phyloP scores from a whole-genome alignment of 2,329 filamentous ascomycete genomes.

The Pseudodiploospora longispora region DNA sequence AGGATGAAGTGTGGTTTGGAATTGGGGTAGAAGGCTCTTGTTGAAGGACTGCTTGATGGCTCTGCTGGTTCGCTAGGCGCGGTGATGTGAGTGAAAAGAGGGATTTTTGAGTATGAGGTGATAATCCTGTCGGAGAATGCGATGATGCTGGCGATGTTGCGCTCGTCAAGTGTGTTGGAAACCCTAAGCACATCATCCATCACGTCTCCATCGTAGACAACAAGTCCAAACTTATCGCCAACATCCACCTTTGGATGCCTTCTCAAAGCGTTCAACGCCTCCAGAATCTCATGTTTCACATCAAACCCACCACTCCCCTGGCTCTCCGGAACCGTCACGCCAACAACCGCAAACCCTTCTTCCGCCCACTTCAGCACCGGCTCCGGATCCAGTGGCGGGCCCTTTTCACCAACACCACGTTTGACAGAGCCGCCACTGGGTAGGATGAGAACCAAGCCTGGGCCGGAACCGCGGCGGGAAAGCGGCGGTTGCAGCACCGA shows the following conservation, averaged over 20 bases:
- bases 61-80: neutral
- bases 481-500: slow-evolving; percentile 17
- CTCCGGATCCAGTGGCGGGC: slow-evolving; percentile 10
- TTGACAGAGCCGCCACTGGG: slow-evolving; percentile 5
- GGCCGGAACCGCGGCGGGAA: slow-evolving; percentile 23
- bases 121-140: neutral
- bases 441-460: slow-evolving; percentile 24
- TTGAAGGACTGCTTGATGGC: neutral
- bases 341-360: slow-evolving; percentile 25
- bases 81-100: slow-evolving; percentile 1
- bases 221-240: slow-evolving; percentile 20
- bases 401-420: slow-evolving; percentile 1
- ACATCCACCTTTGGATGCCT: slow-evolving; percentile 14
- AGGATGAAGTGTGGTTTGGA: slow-evolving; percentile 31
- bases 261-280: neutral
- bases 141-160: slow-evolving; percentile 6
- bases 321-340: slow-evolving; percentile 2
- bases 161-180: neutral
- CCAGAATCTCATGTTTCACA: slow-evolving; percentile 1
- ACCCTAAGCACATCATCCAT: neutral
- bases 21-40: slow-evolving; percentile 18
- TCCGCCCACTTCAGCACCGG: slow-evolving; percentile 29
- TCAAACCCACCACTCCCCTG: neutral
- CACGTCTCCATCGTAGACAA: slow-evolving; percentile 3
- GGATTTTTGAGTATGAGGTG: neutral